These are phyloP conservation scores for Penicillium sp. DNA, from an alignment of 2,329 filamentous ascomycete species.

Conservation along the genomic window DNA sequence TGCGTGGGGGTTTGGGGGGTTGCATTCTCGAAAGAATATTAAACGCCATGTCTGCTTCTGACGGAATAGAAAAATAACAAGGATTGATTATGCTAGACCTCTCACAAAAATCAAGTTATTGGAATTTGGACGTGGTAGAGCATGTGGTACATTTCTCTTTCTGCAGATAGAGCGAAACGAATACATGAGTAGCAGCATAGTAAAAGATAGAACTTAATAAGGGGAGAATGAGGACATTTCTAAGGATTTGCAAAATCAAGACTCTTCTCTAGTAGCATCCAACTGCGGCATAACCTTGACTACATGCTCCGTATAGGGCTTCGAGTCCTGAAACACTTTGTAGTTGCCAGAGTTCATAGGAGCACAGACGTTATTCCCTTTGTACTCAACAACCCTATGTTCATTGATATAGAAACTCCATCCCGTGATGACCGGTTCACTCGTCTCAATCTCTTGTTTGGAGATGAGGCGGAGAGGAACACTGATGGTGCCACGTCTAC, in stretches of 20 bases:
- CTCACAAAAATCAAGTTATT: conserved; percentile 1
- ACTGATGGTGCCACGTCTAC: too few species aligned
- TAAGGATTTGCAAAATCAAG: not conserved
- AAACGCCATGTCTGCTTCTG: conserved; percentile 1
- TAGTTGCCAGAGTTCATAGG: not conserved
- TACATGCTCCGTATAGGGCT: not conserved
- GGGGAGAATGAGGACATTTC: not conserved
- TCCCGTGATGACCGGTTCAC: too few species aligned
- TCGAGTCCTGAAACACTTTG: not conserved
- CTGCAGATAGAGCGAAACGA: conserved; percentile 3
- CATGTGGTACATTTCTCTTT: not conserved
- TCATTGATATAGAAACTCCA: not conserved
- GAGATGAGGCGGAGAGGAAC: too few species aligned
- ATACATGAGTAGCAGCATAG: not conserved
- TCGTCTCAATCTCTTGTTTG: too few species aligned
- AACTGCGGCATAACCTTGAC: not conserved
- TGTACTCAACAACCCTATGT: not conserved
- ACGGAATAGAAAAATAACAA: conserved; percentile 1
- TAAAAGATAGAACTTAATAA: not conserved
- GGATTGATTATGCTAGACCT: not conserved
- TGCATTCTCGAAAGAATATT: not conserved
- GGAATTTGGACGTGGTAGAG: not conserved
- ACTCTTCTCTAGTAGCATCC: not conserved
- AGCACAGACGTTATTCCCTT: not conserved
- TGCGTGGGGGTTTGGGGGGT: not conserved